Conservation (phyloP, 163 green algal species). For the Chlorella variabilis region DNA sequence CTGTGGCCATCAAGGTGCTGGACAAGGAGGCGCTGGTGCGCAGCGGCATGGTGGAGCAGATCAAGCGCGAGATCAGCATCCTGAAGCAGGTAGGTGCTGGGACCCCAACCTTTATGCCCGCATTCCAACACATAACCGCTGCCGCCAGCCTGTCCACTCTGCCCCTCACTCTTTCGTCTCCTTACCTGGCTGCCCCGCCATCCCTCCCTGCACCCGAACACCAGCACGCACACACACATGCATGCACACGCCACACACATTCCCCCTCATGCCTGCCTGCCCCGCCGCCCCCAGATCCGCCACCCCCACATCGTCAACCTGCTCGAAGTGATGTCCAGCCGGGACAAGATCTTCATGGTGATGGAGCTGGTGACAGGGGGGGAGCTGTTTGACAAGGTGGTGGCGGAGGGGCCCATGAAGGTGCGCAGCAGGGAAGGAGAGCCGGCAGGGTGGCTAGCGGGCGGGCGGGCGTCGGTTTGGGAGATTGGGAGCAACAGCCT, state of each 20-base stretch:
- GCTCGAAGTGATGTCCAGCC: constrained; percentile 65
- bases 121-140: no score
- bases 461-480: background rate
- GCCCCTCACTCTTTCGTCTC: no score
- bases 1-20: constrained; percentile 71
- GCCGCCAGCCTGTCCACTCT: no score
- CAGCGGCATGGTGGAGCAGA: constrained; percentile 54
- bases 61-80: constrained; percentile 71
- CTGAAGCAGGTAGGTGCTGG: constrained; percentile 39
- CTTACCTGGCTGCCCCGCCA: no score
- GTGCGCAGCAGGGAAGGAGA: constrained; percentile 1
- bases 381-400: constrained; percentile 71
- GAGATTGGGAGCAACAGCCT: no score
- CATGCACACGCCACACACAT: no score
- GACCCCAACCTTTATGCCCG: no score
- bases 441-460: background rate
- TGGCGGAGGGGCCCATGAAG: constrained; percentile 60
- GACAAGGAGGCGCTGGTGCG: constrained; percentile 41
- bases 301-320: constrained; percentile 70
- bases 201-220: no score
- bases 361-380: constrained; percentile 72
- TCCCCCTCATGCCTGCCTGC: no score
- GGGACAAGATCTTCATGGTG: constrained; percentile 73
- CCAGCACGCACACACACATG: no score
- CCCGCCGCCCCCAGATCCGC: constrained; percentile 32